phyloP scores from a whole-genome alignment of 2,329 filamentous ascomycete genomes.

The Pleurostoma richardsiae region DNA sequence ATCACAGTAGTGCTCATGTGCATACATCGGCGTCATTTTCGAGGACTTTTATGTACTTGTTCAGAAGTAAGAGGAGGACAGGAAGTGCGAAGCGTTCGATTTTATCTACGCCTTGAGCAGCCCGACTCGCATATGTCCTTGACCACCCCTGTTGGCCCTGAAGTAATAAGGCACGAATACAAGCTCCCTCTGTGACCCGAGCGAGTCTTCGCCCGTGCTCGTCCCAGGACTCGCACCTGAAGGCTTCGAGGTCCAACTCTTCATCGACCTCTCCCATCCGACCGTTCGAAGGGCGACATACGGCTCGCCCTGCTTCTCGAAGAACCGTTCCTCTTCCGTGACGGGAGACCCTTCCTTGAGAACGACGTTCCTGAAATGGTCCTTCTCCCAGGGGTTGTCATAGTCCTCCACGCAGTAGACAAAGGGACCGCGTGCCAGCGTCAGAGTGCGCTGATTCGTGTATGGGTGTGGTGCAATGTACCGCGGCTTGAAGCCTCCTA shows the following conservation, averaged over 20 bases:
- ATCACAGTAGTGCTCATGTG: too few relatives aligned
- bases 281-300: constrained; percentile 18
- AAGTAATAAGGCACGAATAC: constrained; percentile 51
- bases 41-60: too few relatives aligned
- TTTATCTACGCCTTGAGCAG: constrained; percentile 15
- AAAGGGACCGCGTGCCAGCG: constrained; percentile 50
- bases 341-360: constrained; percentile 14
- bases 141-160: constrained; percentile 47
- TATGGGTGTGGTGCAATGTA: constrained; percentile 49
- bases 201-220: constrained; percentile 9
- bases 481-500: constrained; percentile 40
- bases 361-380: constrained; percentile 47
- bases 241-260: neutral
- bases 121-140: constrained; percentile 47
- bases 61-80: too few relatives aligned
- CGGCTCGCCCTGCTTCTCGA: constrained; percentile 16
- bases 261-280: constrained; percentile 9
- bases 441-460: constrained; percentile 48
- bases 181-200: constrained; percentile 23
- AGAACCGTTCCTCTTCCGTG: constrained; percentile 12
- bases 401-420: constrained; percentile 57
- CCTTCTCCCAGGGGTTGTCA: constrained; percentile 49
- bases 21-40: too few relatives aligned
- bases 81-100: too few relatives aligned
- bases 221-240: constrained; percentile 13